Conservation (phyloP, 352 stramenopile genomes). For the Globisporangium cylindrosporum region DNA sequence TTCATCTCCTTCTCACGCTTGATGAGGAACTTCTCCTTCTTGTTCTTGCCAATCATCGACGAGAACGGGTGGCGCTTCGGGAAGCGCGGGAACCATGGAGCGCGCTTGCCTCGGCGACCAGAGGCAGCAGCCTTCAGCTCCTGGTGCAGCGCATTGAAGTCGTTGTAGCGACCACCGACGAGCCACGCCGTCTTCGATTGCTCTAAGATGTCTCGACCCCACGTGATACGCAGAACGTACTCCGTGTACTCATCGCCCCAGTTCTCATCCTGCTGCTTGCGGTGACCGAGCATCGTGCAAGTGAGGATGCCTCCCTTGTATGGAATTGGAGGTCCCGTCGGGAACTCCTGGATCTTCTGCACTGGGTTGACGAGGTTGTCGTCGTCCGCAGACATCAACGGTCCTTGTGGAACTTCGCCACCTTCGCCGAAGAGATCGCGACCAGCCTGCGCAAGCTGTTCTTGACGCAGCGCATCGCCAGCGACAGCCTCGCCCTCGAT, state of each 20-base stretch:
- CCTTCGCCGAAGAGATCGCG: slow-evolving; percentile 85
- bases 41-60: slow-evolving; percentile 90
- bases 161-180: slow-evolving; percentile 85
- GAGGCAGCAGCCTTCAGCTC: slow-evolving; percentile 85
- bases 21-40: slow-evolving; percentile 90
- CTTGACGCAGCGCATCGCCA: slow-evolving; percentile 62
- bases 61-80: slow-evolving; percentile 89
- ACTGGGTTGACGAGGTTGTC: slow-evolving; percentile 86
- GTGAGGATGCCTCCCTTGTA: slow-evolving; percentile 90
- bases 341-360: slow-evolving; percentile 86
- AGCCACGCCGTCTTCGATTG: slow-evolving; percentile 89
- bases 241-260: slow-evolving; percentile 90
- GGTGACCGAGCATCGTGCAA: slow-evolving; percentile 86
- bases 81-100: slow-evolving; percentile 88
- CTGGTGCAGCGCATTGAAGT: slow-evolving; percentile 89
- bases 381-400: slow-evolving; percentile 83
- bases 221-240: slow-evolving; percentile 86
- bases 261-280: slow-evolving; percentile 88
- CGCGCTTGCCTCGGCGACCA: slow-evolving; percentile 79
- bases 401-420: slow-evolving; percentile 68
- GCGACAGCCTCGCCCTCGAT: slow-evolving; percentile 76
- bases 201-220: slow-evolving; percentile 85
- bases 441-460: slow-evolving; percentile 83
- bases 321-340: slow-evolving; percentile 85
- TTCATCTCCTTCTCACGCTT: slow-evolving; percentile 90